Evolutionary conservation across 2,329 filamentous ascomycete genomes (phyloP).

Genomic region (Tolypocladium inflatum): DNA sequence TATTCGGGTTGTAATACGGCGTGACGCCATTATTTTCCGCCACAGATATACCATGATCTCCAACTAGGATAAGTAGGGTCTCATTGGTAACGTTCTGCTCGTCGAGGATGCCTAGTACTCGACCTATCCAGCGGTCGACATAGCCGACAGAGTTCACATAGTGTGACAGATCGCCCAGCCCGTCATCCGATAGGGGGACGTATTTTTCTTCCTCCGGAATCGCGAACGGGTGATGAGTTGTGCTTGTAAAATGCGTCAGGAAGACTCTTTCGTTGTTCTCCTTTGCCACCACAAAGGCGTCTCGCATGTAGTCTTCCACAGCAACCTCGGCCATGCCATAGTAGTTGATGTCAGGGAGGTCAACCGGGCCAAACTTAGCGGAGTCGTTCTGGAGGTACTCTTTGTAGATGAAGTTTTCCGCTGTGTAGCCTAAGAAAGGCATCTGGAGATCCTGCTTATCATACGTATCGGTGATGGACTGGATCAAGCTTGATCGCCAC

Average conservation of each 20-base stretch:
- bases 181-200: constrained; percentile 13
- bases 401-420: constrained; percentile 14
- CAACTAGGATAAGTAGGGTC: constrained; percentile 21
- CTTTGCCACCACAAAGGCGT: constrained; percentile 18
- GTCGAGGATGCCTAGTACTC: constrained; percentile 18
- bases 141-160: constrained; percentile 23
- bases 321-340: constrained; percentile 22
- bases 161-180: constrained; percentile 19
- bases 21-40: constrained; percentile 20
- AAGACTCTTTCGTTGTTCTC: constrained; percentile 21
- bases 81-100: constrained; percentile 21
- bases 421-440: constrained; percentile 18
- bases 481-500: constrained; percentile 23
- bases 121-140: constrained; percentile 21
- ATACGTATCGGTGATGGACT: constrained; percentile 21
- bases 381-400: constrained; percentile 18
- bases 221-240: constrained; percentile 22
- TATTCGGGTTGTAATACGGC: constrained; percentile 21
- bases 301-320: constrained; percentile 20
- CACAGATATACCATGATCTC: constrained; percentile 24
- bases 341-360: constrained; percentile 22
- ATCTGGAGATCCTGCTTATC: constrained; percentile 23
- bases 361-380: constrained; percentile 18
- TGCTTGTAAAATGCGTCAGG: constrained; percentile 25
- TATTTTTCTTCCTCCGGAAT: constrained; percentile 18